A percentile compares a stretch with the other conserved stretches of the same genome.
Conservation (phyloP, 176 grass and related monocot genomes). For the Raddia guianensis region DNA sequence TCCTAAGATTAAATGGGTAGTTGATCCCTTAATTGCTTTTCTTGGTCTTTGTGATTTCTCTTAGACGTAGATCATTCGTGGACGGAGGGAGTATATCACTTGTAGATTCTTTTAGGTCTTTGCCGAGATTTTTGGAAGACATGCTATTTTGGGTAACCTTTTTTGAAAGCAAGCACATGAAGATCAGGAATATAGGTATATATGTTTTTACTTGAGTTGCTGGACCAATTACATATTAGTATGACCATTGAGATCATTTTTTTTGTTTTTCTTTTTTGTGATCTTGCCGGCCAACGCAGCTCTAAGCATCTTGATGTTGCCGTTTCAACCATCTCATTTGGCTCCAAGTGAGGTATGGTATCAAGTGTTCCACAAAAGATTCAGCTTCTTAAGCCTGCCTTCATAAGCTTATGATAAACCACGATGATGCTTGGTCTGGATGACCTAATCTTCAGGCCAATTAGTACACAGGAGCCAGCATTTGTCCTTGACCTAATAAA, state of each 20-base stretch:
- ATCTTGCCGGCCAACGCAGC: conserved; percentile 5
- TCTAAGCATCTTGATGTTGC: conserved; percentile 40
- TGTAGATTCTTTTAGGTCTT: background rate
- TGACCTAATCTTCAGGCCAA: conserved; percentile 33
- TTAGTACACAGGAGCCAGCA: conserved; percentile 18
- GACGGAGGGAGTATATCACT: no score
- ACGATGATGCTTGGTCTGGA: conserved; percentile 21
- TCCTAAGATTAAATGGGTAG: no score
- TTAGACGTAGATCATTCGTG: no score
- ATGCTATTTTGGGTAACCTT: background rate
- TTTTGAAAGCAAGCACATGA: background rate
- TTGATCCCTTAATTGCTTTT: no score
- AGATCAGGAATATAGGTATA: background rate
- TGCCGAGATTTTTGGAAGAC: background rate
- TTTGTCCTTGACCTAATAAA: conserved; percentile 32
- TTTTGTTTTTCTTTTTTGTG: background rate
- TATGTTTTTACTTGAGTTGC: background rate
- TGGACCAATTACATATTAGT: conserved; percentile 29
- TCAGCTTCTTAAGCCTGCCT: conserved; percentile 9
- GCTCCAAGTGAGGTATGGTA: conserved; percentile 15
- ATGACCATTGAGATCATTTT: conserved; percentile 1
- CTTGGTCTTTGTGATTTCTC: no score
- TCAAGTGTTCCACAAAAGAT: conserved; percentile 19
- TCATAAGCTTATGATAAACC: conserved; percentile 31
- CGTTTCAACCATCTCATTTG: conserved; percentile 39